Conservation (phyloP, 2,329 filamentous ascomycete genomes). For the Neofusicoccum kwambonambiense region DNA sequence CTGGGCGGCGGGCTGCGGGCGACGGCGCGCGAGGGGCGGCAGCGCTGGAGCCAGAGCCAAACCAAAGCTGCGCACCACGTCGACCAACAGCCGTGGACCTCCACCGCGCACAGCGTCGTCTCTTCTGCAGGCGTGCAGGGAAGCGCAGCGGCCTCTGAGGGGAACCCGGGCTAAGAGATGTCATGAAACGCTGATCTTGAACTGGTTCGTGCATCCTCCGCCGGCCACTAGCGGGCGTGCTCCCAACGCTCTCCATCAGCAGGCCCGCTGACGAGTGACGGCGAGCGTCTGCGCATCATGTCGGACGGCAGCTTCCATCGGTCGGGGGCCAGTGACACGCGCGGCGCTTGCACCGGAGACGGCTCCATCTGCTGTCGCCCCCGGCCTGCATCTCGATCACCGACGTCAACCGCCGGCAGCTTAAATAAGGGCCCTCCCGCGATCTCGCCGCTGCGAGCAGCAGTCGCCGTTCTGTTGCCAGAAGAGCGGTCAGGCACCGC, state of each 20-base stretch:
- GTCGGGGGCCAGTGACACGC: neutral
- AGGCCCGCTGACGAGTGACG: neutral
- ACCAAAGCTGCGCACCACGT: neutral
- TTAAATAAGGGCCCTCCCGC: constrained; percentile 7
- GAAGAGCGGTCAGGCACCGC: constrained; percentile 8
- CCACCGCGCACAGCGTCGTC: neutral
- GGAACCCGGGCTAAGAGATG: neutral
- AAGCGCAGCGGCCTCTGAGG: neutral
- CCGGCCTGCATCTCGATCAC: neutral
- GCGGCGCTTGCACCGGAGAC: neutral
- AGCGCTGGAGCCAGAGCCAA: neutral
- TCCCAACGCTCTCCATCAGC: neutral
- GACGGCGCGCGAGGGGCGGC: neutral
- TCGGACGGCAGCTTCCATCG: neutral
- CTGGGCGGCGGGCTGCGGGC: neutral
- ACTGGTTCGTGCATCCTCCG: neutral
- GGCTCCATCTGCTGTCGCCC: neutral
- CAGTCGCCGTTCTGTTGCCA: neutral
- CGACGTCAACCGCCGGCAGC: constrained; percentile 2
- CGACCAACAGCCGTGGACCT: neutral
- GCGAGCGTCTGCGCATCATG: neutral
- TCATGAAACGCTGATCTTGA: neutral
- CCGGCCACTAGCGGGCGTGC: neutral
- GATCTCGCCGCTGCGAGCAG: neutral
- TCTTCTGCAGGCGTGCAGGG: constrained; percentile 3